These are phyloP conservation scores for Colletotrichum scovillei DNA, from an alignment of 2,329 filamentous ascomycete species.

Conservation along the genomic window DNA sequence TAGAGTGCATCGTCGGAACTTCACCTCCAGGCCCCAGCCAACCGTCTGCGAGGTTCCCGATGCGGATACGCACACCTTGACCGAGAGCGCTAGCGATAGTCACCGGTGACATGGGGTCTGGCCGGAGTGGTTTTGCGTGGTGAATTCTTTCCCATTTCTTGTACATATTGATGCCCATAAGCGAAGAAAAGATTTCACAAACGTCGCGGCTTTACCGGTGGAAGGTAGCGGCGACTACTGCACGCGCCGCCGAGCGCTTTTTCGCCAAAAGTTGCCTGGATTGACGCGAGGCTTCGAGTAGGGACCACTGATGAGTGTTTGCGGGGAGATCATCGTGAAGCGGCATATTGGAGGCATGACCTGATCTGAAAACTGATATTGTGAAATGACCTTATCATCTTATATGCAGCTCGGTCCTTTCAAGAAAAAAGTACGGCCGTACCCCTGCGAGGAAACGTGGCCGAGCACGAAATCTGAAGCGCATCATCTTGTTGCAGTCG, in stretches of 20 bases:
- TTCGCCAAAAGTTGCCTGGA: not conserved
- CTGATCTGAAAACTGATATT: conserved; percentile 24
- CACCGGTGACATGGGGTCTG: conserved; percentile 9
- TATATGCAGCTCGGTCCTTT: conserved; percentile 25
- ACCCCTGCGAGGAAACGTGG: not conserved
- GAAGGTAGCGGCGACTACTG: not conserved
- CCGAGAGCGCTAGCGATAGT: conserved; percentile 4
- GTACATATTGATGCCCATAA: not conserved
- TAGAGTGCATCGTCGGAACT: not conserved
- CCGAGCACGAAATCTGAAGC: not conserved
- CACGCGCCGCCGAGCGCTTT: not conserved
- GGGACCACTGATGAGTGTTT: not conserved
- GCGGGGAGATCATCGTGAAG: not conserved
- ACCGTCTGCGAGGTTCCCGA: conserved; percentile 1
- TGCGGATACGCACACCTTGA: conserved; percentile 1
- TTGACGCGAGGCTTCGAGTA: not conserved
- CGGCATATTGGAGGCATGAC: not conserved
- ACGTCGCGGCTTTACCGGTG: not conserved
- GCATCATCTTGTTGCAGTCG: conserved; percentile 25
- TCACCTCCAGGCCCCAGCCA: no score
- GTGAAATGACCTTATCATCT: not conserved
- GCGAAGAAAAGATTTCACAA: not conserved
- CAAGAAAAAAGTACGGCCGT: not conserved
- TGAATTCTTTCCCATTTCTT: not conserved
- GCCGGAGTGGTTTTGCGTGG: not conserved